Evolutionary conservation across 2,329 filamentous ascomycete genomes (phyloP).

Genomic region (Simplicillium sp.): DNA sequence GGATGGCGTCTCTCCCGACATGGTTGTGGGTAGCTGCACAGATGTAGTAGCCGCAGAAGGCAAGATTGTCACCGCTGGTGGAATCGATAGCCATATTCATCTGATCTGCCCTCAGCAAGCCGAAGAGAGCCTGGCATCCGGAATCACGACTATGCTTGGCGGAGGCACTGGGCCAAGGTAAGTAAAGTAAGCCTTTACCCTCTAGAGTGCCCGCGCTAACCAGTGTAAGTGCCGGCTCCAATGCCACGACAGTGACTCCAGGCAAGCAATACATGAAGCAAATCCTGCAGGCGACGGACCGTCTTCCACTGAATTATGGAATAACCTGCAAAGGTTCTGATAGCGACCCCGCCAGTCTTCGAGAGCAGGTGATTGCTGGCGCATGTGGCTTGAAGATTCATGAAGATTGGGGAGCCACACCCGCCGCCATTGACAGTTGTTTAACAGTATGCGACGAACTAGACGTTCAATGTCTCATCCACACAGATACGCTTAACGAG

Average conservation of each 20-base stretch:
- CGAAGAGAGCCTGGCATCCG: conserved; percentile 71
- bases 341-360: conserved; percentile 56
- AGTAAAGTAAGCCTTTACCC: conserved; percentile 10
- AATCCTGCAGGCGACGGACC: conserved; percentile 84
- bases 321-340: conserved; percentile 96
- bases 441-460: conserved; percentile 79
- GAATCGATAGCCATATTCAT: conserved; percentile 84
- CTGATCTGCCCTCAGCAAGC: conserved; percentile 92
- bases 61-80: conserved; percentile 84
- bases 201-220: background rate
- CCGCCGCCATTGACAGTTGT: conserved; percentile 83
- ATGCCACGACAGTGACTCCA: conserved; percentile 88
- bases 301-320: conserved; percentile 75
- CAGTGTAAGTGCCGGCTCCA: conserved; percentile 64
- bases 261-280: conserved; percentile 72
- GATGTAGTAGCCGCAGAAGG: conserved; percentile 88
- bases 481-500: conserved; percentile 94
- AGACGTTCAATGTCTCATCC: conserved; percentile 88
- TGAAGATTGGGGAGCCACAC: conserved; percentile 92
- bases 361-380: conserved; percentile 73
- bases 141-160: conserved; percentile 83
- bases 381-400: conserved; percentile 89
- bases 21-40: conserved; percentile 81
- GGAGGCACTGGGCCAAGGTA: conserved; percentile 86
- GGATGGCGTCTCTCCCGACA: conserved; percentile 68